phyloP scores from a whole-genome alignment of 176 grass and related monocot genomes.

The Oryza glumipatula region DNA sequence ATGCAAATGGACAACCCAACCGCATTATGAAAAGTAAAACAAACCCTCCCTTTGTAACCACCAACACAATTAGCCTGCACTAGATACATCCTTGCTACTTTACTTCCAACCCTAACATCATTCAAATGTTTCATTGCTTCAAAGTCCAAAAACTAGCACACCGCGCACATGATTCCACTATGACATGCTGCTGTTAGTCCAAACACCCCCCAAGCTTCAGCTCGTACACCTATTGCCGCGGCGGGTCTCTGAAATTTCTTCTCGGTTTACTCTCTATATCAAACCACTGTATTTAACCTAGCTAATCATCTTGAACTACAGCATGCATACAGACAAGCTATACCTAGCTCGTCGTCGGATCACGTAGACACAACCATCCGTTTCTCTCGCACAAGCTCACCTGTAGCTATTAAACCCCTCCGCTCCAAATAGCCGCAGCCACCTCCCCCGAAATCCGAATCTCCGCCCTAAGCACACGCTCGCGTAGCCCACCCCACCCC shows the following conservation, averaged over 20 bases:
- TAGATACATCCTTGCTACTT: background rate
- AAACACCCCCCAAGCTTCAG: background rate
- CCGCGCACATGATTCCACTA: background rate
- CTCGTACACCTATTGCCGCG: background rate
- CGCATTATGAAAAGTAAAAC: background rate
- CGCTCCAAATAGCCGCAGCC: background rate
- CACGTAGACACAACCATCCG: conserved; percentile 10
- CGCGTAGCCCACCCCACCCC: background rate
- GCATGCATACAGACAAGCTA: conserved; percentile 20
- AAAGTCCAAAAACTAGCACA: conserved; percentile 11
- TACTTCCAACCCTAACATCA: background rate
- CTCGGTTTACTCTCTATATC: background rate
- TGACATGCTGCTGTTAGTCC: background rate
- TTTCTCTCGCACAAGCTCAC: background rate
- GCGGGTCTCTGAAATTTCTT: conserved; percentile 16
- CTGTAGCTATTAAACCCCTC: background rate
- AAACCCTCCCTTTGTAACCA: background rate
- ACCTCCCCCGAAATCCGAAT: conserved; percentile 43
- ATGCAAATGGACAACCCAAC: conserved; percentile 11
- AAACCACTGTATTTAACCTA: background rate
- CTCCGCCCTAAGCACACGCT: conserved; percentile 25
- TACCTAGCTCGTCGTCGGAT: background rate
- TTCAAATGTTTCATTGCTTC: conserved; percentile 4
- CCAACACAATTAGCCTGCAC: background rate
- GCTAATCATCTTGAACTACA: conserved; percentile 5